A percentile compares a stretch with the other conserved stretches of the same genome.
Conservation (phyloP, 768 basidiomycete species). For the Naganishia friedmannii region DNA sequence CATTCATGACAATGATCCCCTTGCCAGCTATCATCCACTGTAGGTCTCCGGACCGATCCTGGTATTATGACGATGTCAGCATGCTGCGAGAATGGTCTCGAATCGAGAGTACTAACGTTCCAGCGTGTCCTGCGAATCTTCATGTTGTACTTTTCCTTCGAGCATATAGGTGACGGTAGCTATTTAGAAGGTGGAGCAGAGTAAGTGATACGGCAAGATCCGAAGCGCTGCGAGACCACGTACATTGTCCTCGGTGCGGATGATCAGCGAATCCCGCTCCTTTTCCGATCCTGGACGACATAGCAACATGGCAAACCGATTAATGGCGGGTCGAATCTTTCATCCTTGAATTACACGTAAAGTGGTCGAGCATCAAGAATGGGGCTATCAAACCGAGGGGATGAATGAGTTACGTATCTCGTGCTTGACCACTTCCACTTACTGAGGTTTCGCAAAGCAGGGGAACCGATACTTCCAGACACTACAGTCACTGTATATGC, state of each 20-base stretch:
- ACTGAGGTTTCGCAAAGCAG: slow-evolving; percentile 72
- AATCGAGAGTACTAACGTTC: slow-evolving; percentile 35
- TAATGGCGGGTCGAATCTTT: slow-evolving; percentile 49
- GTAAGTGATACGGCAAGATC: no score
- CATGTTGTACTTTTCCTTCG: slow-evolving; percentile 75
- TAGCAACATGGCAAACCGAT: neutral
- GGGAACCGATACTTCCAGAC: slow-evolving; percentile 70
- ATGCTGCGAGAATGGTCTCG: slow-evolving; percentile 60
- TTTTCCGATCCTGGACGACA: slow-evolving; percentile 9
- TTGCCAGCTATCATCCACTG: slow-evolving; percentile 75
- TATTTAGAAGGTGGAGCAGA: slow-evolving; percentile 58
- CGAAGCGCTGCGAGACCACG: neutral
- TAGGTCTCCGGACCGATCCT: slow-evolving; percentile 67
- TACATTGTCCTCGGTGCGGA: slow-evolving; percentile 78
- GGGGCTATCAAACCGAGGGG: neutral
- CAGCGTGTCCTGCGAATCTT: slow-evolving; percentile 67
- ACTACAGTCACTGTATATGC: slow-evolving; percentile 61
- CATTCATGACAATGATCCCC: no score
- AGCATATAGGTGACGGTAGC: slow-evolving; percentile 72
- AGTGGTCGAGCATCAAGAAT: slow-evolving; percentile 60
- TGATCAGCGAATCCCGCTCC: slow-evolving; percentile 77
- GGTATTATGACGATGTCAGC: slow-evolving; percentile 11
- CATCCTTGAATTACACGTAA: slow-evolving; percentile 61
- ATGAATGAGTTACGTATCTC: neutral
- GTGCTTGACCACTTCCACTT: slow-evolving; percentile 28